Evolutionary conservation across 768 basidiomycete genomes (phyloP).

Genomic region (Rhodotorula sphaerocarpa): DNA sequence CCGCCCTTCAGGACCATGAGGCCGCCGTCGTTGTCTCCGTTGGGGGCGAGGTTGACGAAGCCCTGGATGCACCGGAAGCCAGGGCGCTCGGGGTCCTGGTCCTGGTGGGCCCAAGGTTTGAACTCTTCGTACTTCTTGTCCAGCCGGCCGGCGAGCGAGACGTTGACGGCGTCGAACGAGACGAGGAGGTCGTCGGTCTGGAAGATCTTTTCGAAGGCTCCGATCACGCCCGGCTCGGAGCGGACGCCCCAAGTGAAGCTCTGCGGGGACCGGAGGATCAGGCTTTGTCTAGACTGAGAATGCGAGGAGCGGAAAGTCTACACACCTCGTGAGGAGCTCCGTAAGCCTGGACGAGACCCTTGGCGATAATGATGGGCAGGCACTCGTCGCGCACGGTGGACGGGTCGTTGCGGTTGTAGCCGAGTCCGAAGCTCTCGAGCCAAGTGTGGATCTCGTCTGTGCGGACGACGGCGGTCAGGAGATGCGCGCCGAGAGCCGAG

Average conservation of each 20-base stretch:
- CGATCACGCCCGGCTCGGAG: constrained; percentile 35
- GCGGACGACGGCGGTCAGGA: background rate
- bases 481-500: background rate
- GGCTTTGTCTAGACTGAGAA: no score
- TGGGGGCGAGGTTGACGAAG: constrained; percentile 37
- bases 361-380: constrained; percentile 38
- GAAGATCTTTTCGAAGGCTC: constrained; percentile 36
- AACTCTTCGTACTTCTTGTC: background rate
- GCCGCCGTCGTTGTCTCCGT: constrained; percentile 41
- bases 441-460: constrained; percentile 38
- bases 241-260: constrained; percentile 36
- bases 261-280: no score
- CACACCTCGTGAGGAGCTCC: constrained; percentile 33
- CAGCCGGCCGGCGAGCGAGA: constrained; percentile 10
- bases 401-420: constrained; percentile 43
- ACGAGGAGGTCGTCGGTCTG: constrained; percentile 34
- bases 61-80: constrained; percentile 34
- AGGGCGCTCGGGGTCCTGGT: constrained; percentile 32
- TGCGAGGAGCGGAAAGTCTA: background rate
- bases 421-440: constrained; percentile 42
- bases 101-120: constrained; percentile 29
- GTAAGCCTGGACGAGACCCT: constrained; percentile 17
- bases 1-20: constrained; percentile 34
- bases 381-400: constrained; percentile 41
- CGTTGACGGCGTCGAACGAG: constrained; percentile 18